These are phyloP conservation scores for Cladosporium colombiae DNA, from an alignment of 2,329 filamentous ascomycete species.

Conservation along the genomic window DNA sequence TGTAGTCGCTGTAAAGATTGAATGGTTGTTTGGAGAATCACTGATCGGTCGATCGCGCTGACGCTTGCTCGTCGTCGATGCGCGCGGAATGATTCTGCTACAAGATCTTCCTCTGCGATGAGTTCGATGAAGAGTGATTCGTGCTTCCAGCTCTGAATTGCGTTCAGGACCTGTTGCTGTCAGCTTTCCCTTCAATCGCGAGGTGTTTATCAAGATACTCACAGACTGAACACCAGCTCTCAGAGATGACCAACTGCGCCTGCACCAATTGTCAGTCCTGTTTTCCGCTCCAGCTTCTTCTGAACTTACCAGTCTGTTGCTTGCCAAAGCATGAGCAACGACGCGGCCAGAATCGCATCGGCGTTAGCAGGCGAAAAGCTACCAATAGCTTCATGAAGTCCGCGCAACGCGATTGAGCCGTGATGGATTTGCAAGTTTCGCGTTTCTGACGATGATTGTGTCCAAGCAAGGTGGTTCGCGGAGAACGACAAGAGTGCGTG, in stretches of 20 bases:
- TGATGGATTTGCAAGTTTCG: constrained; percentile 89
- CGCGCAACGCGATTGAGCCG: constrained; percentile 79
- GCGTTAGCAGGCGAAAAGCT: constrained; percentile 83
- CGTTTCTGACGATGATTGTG: constrained; percentile 81
- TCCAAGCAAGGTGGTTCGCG: constrained; percentile 89
- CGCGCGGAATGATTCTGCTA: constrained; percentile 27
- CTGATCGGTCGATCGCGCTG: constrained; percentile 27
- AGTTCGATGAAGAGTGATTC: constrained; percentile 84
- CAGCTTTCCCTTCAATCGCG: constrained; percentile 21
- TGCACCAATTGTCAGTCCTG: constrained; percentile 42
- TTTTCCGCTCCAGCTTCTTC: not conserved
- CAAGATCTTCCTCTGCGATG: constrained; percentile 68
- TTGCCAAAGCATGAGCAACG: constrained; percentile 92
- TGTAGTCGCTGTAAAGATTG: constrained; percentile 47
- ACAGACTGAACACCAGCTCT: constrained; percentile 90
- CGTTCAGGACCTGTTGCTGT: constrained; percentile 70
- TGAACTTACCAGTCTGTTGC: constrained; percentile 86
- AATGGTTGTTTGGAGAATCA: constrained; percentile 43
- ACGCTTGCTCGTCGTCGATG: constrained; percentile 25
- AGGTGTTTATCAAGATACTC: constrained; percentile 43
- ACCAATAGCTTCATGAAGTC: constrained; percentile 82
- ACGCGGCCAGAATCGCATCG: constrained; percentile 88
- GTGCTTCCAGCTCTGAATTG: constrained; percentile 86
- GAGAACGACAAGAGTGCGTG: constrained; percentile 88
- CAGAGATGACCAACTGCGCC: constrained; percentile 88